Base-by-base conservation (phyloP, 176 grass and related monocot genomes). In the Melocanna baccifera region DNA sequence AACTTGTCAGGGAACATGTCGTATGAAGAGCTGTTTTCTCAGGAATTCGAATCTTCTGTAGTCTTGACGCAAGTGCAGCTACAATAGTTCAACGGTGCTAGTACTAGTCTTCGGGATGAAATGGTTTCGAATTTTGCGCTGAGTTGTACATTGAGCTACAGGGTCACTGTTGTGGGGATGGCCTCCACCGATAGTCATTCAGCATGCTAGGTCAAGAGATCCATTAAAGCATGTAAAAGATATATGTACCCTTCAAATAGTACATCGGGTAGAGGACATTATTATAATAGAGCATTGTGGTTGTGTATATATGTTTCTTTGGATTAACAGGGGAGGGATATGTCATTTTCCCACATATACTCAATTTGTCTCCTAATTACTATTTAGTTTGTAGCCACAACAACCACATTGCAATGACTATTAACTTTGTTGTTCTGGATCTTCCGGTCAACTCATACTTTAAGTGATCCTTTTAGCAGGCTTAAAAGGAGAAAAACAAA, bases 371-470 rank as follows among this genome's bases (percentile, higher is more conserved):
- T n/a, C n/a, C n/a, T n/a, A n/a, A n/a, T n/a, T n/a, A n/a, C n/a
- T n/a, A n/a, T n/a, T n/a, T n/a, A n/a, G n/a, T n/a, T n/a, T n/a
- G n/a, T n/a, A n/a, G n/a, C n/a, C n/a, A n/a, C n/a, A n/a, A n/a
- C n/a, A n/a, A n/a, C 59, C 75, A 30, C 75, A 32, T 41, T 29
- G 39, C 1, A 25, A 46, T 7, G 18, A 42, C 25, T 46, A 16
- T 26, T 23, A 55, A 48, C 28, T 40, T 26, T 2, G 11, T 37
- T 47, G 13, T 36, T 26, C 4, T 20, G 36, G 67, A 26, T 11
- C 64, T 62, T 73, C 12, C 12, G 25, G 81, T 88, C 75, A 88
- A 79, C 67, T 7, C 14, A 29, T 29, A 68, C 39, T 66, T 63
- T n/a, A 73, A 58, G 12, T 39, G 20, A 36, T 46, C 8, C 19